A percentile compares a stretch with the other conserved stretches of the same genome.
Conservation (phyloP, 1,284 basidiomycete species). For the Meira miltonrushii region DNA sequence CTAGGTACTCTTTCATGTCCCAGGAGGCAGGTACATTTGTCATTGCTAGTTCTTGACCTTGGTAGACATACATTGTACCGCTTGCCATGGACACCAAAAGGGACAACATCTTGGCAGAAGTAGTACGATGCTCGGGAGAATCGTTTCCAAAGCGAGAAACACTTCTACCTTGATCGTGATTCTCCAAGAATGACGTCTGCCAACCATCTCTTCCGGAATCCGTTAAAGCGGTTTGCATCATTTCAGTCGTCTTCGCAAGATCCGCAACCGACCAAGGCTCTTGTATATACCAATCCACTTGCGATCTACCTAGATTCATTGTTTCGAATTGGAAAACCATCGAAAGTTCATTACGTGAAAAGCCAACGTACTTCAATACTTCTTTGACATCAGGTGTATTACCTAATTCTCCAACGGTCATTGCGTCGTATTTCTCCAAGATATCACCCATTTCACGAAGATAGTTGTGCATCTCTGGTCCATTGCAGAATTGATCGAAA, state of each 20-base stretch:
- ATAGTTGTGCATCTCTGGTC: constrained; percentile 61
- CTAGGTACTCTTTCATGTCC: constrained; percentile 69
- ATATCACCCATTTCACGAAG: constrained; percentile 63
- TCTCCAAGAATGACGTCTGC: constrained; percentile 56
- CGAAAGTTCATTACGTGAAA: constrained; percentile 61
- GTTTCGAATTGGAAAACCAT: constrained; percentile 62
- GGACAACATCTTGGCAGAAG: constrained; percentile 64
- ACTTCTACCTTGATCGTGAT: constrained; percentile 64
- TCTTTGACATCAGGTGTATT: constrained; percentile 55
- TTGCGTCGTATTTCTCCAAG: constrained; percentile 58
- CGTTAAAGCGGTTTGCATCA: constrained; percentile 13
- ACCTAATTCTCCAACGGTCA: constrained; percentile 65
- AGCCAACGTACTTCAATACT: constrained; percentile 62
- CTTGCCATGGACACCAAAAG: constrained; percentile 62
- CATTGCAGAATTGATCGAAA: constrained; percentile 33
- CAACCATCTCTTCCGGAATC: constrained; percentile 28
- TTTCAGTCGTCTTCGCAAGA: constrained; percentile 60
- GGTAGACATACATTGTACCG: constrained; percentile 69
- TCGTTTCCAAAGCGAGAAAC: constrained; percentile 60
- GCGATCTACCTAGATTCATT: constrained; percentile 58
- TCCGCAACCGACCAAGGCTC: constrained; percentile 59
- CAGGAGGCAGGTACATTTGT: constrained; percentile 65
- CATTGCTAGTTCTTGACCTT: constrained; percentile 63
- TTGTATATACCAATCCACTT: constrained; percentile 48
- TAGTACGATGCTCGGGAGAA: constrained; percentile 58